Evolutionary conservation across 2,329 filamentous ascomycete genomes (phyloP).

Genomic region (Verticillium isaacii): DNA sequence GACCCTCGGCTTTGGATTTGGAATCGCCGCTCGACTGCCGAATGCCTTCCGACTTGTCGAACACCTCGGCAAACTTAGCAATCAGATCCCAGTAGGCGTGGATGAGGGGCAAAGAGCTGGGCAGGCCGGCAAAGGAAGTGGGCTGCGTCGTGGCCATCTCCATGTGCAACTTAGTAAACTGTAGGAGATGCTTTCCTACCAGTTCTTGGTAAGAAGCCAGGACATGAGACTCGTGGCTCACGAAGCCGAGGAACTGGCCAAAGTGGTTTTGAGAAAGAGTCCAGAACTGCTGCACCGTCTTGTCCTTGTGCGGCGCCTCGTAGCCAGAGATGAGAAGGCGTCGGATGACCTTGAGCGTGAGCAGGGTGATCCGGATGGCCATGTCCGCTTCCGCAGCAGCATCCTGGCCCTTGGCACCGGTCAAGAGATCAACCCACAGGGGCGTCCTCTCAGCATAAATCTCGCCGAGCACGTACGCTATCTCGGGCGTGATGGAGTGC

Average conservation of each 20-base stretch:
- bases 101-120: conserved; percentile 72
- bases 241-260: conserved; percentile 65
- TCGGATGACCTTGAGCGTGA: conserved; percentile 74
- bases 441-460: conserved; percentile 74
- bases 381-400: conserved; percentile 55
- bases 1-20: conserved; percentile 51
- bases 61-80: conserved; percentile 70
- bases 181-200: conserved; percentile 81
- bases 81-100: conserved; percentile 83
- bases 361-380: conserved; percentile 71
- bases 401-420: conserved; percentile 40
- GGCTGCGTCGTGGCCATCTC: conserved; percentile 78
- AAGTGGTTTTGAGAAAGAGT: conserved; percentile 71
- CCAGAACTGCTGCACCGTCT: conserved; percentile 78
- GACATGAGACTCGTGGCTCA: conserved; percentile 50
- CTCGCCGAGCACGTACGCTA: conserved; percentile 72
- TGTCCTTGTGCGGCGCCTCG: conserved; percentile 75
- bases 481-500: conserved; percentile 73
- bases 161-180: conserved; percentile 87
- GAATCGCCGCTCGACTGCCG: conserved; percentile 35
- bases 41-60: conserved; percentile 56
- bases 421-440: conserved; percentile 61
- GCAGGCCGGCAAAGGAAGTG: conserved; percentile 76
- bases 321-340: conserved; percentile 78
- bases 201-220: conserved; percentile 52